Evolutionary conservation across 345 rosid species (phyloP), one percentile per base, ranked within the genome.

Genomic region (Litchi chinensis): DNA sequence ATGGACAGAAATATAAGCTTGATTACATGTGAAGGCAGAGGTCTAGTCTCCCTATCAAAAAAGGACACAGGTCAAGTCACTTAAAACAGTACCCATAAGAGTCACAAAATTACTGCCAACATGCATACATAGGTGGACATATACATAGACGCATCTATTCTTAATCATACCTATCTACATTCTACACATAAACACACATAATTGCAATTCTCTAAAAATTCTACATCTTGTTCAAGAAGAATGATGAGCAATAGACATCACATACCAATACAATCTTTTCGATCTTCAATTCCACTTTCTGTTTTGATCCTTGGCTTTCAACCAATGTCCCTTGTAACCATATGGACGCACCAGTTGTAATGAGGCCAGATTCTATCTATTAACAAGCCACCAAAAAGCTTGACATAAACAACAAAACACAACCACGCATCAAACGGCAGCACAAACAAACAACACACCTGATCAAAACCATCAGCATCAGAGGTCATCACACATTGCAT

Each of bases 401-500:
- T 70, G 72, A 41, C 50, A 74, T 64, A 84, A 78, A 63, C 44
- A 76, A 46, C 43, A 68, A 50, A 10, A 65, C 22, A 37, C 73
- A 56, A 43, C 54, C 3, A 63, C 1, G 48, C 8, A 11, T 18
- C 43, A 8, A 71, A 26, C 12, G 18, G 24, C 52, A 60, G 2
- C 18, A 37, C 26, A 59, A 37, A 12, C 11, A 32, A 32, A 72
- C 65, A 73, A 59, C 32, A 72, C 86, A 96, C 98, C 97, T 94
- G 95, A 87, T 94, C 95, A 79, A 90, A 90, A 21, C 99, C 98
- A 59, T 94, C 93, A 21, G 92, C 93, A n/a, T 94, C 94, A 2
- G 88, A 79, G 68, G 80, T 87, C 92, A 96, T 73, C 69, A 94
- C 98, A 74, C 98, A 94, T 96, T 96, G 99, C 97, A 96, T 89